Evolutionary conservation across 1,139 yeast species (phyloP), one percentile per base, ranked within the genome.

Genomic region (Sugiyamaella castrensis): DNA sequence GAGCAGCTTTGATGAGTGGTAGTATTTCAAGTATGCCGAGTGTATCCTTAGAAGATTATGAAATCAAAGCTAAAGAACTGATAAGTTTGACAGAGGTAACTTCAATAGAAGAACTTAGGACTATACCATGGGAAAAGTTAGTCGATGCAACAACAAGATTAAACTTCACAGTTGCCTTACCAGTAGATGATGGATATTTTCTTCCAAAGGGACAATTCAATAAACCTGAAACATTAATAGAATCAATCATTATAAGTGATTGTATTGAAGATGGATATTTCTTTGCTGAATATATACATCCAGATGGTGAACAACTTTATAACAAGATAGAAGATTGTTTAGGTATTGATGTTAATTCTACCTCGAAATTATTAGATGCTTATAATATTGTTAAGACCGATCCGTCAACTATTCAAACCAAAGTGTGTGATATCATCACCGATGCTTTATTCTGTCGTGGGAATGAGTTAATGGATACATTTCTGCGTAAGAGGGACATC

Each of bases 241-340:
- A 51, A 7, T 47, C 59, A 1, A 47, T 54, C 3, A 36, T 59
- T 2, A 42, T 61, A 16, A 53, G 62, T 37, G 63, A 61, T 43
- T 60, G 62, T 40, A 40, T 27, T 2, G 53, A 57, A 12, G 65
- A 61, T 37, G 63, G 60, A 6, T 55, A 53, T 39, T 61, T 58
- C 37, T 54, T 55, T 45, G 46, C 43, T 7, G 61, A 58, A n/a
- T 52, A 52, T n/a, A 34, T 51, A 33, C 29, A 13, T 16, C 35
- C 12, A 8, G 44, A 41, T 26, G 40, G 37, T 2, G 24, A 34
- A 8, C 16, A 32, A 11, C 26, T 52, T 19, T 47, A 34, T 28
- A 29, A 16, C 4, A 13, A 40, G 26, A 39, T 52, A 9, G 38
- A 19, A 26, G 11, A 39, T 2, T 13, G 41, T 12, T 38, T 46